Evolutionary conservation across 1,139 yeast genomes (phyloP).

Genomic region (Hyphopichia khmerensis): DNA sequence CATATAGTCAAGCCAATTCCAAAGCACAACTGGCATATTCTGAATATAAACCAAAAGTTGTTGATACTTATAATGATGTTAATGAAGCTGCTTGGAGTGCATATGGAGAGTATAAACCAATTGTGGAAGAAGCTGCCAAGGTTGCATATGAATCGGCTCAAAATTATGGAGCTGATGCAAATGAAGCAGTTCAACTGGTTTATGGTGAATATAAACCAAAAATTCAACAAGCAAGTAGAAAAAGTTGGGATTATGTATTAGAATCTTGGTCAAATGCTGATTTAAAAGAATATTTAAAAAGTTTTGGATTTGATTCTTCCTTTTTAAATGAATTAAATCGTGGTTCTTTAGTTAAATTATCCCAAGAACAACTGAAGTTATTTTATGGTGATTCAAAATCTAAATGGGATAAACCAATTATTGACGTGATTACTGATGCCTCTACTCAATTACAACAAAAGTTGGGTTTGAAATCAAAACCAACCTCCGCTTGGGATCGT

Average conservation of each 20-base stretch:
- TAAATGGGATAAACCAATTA: slow-evolving; percentile 25
- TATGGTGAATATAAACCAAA: slow-evolving; percentile 10
- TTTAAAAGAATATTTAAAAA: slow-evolving; percentile 49
- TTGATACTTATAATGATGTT: slow-evolving; percentile 3
- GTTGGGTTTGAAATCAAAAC: slow-evolving; percentile 17
- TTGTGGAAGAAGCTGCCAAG: slow-evolving; percentile 6
- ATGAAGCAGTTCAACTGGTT: slow-evolving; percentile 7
- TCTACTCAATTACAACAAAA: slow-evolving; percentile 15
- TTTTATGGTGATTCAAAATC: slow-evolving; percentile 17
- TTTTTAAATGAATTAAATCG: slow-evolving; percentile 35
- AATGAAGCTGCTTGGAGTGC: slow-evolving; percentile 8
- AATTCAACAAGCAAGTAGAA: slow-evolving; percentile 9
- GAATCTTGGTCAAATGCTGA: slow-evolving; percentile 53
- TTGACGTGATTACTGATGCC: slow-evolving; percentile 19
- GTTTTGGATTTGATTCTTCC: slow-evolving; percentile 46
- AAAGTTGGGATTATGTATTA: slow-evolving; percentile 16
- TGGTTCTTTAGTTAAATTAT: slow-evolving; percentile 46
- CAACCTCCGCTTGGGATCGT: slow-evolving; percentile 10
- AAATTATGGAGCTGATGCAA: slow-evolving; percentile 4
- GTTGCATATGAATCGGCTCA: slow-evolving; percentile 5
- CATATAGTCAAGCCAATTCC: slow-evolving; percentile 3
- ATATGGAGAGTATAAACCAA: slow-evolving; percentile 10
- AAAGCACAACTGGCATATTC: slow-evolving; percentile 8
- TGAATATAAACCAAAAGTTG: slow-evolving; percentile 8
- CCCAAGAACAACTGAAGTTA: slow-evolving; percentile 42